phyloP scores from a whole-genome alignment of 1,284 basidiomycete genomes.

The Coniferiporia weirii region DNA sequence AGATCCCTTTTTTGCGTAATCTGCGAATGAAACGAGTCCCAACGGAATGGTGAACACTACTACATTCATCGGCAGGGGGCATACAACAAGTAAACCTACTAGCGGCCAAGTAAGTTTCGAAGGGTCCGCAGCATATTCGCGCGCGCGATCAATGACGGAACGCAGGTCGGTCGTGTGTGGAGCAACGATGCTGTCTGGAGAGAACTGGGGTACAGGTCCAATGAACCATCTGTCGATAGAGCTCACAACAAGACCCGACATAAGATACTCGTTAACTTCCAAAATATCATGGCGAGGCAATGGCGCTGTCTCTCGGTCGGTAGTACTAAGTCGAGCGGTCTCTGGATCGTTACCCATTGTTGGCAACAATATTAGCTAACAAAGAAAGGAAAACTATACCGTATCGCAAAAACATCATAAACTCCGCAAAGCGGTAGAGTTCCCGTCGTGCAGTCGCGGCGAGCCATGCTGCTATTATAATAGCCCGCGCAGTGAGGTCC shows the following conservation, averaged over 20 bases:
- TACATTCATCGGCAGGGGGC: constrained; percentile 8
- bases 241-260: constrained; percentile 61
- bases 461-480: constrained; percentile 64
- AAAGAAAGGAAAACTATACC: constrained; percentile 40
- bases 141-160: constrained; percentile 42
- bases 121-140: constrained; percentile 40
- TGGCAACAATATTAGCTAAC: constrained; percentile 6
- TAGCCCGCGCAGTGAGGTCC: constrained; percentile 45
- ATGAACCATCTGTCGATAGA: constrained; percentile 74
- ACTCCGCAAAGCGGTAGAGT: constrained; percentile 65
- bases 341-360: constrained; percentile 22
- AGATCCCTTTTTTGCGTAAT: constrained; percentile 44
- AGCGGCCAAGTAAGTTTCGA: constrained; percentile 25
- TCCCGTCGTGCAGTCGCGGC: constrained; percentile 60
- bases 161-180: constrained; percentile 35
- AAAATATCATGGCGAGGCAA: constrained; percentile 66
- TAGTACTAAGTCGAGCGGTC: constrained; percentile 17
- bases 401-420: constrained; percentile 70
- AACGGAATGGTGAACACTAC: not conserved
- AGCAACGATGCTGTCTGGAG: constrained; percentile 49
- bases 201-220: constrained; percentile 55
- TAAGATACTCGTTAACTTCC: constrained; percentile 75
- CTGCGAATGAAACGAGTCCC: constrained; percentile 30
- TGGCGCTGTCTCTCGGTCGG: constrained; percentile 7
- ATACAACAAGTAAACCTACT: constrained; percentile 19